Evolutionary conservation across 306 rosid genomes (phyloP).

Genomic region (Herpetospermum pedunculosum): DNA sequence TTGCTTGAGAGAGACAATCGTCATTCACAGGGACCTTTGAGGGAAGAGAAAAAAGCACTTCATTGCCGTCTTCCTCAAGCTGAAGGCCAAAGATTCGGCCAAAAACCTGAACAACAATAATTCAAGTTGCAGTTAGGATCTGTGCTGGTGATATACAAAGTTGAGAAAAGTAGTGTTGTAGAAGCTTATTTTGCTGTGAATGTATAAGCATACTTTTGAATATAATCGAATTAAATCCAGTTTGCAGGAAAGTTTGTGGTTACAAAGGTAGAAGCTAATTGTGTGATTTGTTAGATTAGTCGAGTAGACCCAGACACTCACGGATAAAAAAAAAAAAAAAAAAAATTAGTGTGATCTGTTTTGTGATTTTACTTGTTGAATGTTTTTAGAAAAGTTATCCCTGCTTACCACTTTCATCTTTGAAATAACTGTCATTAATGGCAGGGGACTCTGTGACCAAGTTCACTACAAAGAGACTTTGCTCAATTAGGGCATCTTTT

Average conservation of each 20-base stretch:
- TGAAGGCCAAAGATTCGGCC: conserved; percentile 56
- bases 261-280: not conserved
- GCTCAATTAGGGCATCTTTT: conserved; percentile 44
- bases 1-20: conserved; percentile 38
- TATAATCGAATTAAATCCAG: not conserved
- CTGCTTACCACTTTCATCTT: conserved; percentile 58
- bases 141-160: not conserved
- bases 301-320: too few relatives aligned
- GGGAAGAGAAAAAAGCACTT: conserved; percentile 61
- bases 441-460: conserved; percentile 69
- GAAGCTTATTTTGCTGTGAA: not conserved
- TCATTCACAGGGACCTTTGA: conserved; percentile 35
- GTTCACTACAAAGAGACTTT: conserved; percentile 67
- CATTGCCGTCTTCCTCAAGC: conserved; percentile 79
- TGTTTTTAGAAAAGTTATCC: not conserved
- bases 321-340: too few relatives aligned
- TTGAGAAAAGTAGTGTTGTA: not conserved
- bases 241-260: not conserved
- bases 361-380: not conserved
- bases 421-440: conserved; percentile 44
- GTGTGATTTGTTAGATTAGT: too few relatives aligned
- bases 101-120: conserved; percentile 35
- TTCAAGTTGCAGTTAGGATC: not conserved
- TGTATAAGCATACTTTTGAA: not conserved
- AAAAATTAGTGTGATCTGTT: not conserved